A percentile compares a stretch with the other conserved stretches of the same genome.
Conservation (phyloP, 163 green algal species). For the Scenedesmus sp. region DNA sequence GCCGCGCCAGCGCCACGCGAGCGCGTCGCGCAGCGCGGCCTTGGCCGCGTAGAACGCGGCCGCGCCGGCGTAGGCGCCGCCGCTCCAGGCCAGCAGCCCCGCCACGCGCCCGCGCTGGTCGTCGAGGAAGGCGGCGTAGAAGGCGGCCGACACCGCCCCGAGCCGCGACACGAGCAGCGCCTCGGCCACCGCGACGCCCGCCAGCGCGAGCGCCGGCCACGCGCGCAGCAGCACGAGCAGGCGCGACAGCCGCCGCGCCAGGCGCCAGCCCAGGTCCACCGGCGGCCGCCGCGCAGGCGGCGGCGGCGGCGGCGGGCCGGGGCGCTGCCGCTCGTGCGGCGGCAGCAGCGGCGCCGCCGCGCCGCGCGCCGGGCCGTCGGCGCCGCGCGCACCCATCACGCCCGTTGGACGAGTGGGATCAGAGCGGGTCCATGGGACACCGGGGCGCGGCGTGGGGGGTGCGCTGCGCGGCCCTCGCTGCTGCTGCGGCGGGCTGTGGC, state of each 20-base stretch:
- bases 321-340: too few species aligned
- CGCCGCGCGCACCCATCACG: too few species aligned
- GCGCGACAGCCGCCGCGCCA: conserved; percentile 2
- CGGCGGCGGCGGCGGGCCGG: too few species aligned
- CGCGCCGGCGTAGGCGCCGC: conserved; percentile 26
- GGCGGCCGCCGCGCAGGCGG: too few species aligned
- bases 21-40: conserved; percentile 13
- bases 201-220: conserved; percentile 1
- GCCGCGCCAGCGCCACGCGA: conserved; percentile 45
- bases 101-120: neutral
- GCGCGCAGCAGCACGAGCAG: conserved; percentile 11
- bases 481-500: too few species aligned
- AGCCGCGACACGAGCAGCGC: conserved; percentile 14
- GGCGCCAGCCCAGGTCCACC: conserved; percentile 22
- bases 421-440: too few species aligned
- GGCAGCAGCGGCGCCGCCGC: too few species aligned
- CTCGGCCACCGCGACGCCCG: conserved; percentile 2
- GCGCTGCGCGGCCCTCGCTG: too few species aligned
- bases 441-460: too few species aligned
- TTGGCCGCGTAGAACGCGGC: conserved; percentile 36
- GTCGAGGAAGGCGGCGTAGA: conserved; percentile 45
- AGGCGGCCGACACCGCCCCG: conserved; percentile 39
- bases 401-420: too few species aligned
- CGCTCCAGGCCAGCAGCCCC: conserved; percentile 15
- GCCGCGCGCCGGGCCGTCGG: too few species aligned